phyloP scores from a whole-genome alignment of 31 red algal species.

The Bonnemaisonia californica region DNA sequence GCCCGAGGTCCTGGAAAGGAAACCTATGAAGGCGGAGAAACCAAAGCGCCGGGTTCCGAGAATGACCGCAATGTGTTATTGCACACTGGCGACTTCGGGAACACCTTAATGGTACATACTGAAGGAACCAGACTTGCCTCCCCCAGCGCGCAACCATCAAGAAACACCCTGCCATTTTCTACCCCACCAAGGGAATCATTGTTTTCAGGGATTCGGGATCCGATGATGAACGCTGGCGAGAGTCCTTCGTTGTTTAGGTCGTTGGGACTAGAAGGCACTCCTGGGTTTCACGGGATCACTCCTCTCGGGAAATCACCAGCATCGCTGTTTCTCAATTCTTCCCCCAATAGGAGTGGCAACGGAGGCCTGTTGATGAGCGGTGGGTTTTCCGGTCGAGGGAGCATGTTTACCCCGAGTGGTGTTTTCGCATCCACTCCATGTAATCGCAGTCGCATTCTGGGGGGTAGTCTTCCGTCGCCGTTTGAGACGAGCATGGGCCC shows the following conservation, averaged over 20 bases:
- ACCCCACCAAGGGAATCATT: constrained; percentile 51
- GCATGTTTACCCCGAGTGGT: constrained; percentile 59
- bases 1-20: neutral
- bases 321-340: constrained; percentile 50
- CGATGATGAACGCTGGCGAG: constrained; percentile 25
- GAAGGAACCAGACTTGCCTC: constrained; percentile 3
- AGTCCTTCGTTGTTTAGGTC: constrained; percentile 41
- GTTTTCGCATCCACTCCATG: constrained; percentile 53
- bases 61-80: neutral
- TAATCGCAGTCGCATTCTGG: constrained; percentile 26
- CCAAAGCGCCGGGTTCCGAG: neutral
- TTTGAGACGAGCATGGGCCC: constrained; percentile 46
- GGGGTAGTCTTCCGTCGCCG: constrained; percentile 43
- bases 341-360: constrained; percentile 26
- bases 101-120: neutral
- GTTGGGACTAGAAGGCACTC: constrained; percentile 45
- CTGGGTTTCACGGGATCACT: constrained; percentile 40
- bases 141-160: neutral
- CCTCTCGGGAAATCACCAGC: constrained; percentile 63
- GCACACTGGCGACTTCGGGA: neutral
- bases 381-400: constrained; percentile 24
- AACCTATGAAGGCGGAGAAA: neutral
- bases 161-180: constrained; percentile 24
- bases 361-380: constrained; percentile 13
- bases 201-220: constrained; percentile 48